Conservation (phyloP, 2,329 filamentous ascomycete species). For the Cercospora canescens region DNA sequence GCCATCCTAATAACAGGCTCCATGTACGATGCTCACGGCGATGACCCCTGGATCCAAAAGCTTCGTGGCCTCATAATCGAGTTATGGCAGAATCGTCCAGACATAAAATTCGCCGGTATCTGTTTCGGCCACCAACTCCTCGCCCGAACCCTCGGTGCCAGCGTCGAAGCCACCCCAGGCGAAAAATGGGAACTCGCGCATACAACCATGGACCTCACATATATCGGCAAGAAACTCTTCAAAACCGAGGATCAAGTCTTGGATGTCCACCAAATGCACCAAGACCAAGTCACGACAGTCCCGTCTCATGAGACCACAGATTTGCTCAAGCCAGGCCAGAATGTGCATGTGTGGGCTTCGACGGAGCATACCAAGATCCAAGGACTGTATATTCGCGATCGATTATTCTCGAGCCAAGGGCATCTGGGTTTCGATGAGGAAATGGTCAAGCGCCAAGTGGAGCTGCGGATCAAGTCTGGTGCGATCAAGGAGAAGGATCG, state of each 20-base stretch:
- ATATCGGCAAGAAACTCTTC: constrained; percentile 46
- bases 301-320: constrained; percentile 33
- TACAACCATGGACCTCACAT: constrained; percentile 42
- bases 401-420: constrained; percentile 50
- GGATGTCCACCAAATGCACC: constrained; percentile 50
- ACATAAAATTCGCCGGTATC: constrained; percentile 52
- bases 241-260: constrained; percentile 36
- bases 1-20: constrained; percentile 50
- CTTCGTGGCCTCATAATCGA: constrained; percentile 50
- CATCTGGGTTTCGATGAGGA: constrained; percentile 50
- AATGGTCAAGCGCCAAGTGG: constrained; percentile 48
- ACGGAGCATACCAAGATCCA: constrained; percentile 48
- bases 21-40: constrained; percentile 50
- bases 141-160: constrained; percentile 44
- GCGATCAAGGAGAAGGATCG: constrained; percentile 40
- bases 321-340: constrained; percentile 42
- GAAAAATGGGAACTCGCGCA: constrained; percentile 51
- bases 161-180: constrained; percentile 39
- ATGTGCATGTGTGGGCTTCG: constrained; percentile 52
- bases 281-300: constrained; percentile 44
- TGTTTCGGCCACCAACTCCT: constrained; percentile 53
- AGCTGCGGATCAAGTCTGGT: constrained; percentile 46
- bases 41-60: constrained; percentile 47
- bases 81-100: constrained; percentile 52
- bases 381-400: constrained; percentile 46